Base-by-base conservation (phyloP, 2,329 filamentous ascomycete species). In the Arthrinium puccinioides region DNA sequence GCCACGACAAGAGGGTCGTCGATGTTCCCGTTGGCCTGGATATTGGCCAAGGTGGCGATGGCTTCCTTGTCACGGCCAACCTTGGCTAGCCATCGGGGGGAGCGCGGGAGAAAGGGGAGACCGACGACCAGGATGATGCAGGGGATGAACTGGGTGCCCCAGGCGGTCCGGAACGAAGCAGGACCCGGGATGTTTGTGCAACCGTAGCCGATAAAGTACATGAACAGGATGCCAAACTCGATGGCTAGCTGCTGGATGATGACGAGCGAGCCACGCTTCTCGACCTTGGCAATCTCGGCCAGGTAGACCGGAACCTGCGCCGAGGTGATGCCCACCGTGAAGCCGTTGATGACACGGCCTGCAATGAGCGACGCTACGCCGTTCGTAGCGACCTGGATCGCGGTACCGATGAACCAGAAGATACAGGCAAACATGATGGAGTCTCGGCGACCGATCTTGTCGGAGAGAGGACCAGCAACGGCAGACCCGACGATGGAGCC, bases 231-330 rank as follows among this genome's bases (percentile, higher is more conserved):
- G 44, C 76, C 79, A 70, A 70, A 84, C 45, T 83, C 84, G 43
- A 88, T 87, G 19, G 82, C 79, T 67, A 81, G 82, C 56, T 87
- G 83, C 55, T 87, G 82, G 29, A 76, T 72, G 36, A 81, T 78
- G 13, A 88, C 80, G 23, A 88, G 67, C 29, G 78, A 71, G 13
- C 81, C 82, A 44, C 81, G 72, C 29, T 60, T 67, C 31, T 60
- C 52, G 2, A 72, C 69, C 32, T 74, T 73, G 14, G 80, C 75
- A 21, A 84, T 67, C 53, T 85, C 81, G 16, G 78, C 72, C 16
- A 84, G 72, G 52, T 84, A 84, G 21, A 84, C 78, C 4, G 79
- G 78, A 3, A 82, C 79, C 51, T 82, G 78, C 3, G 78, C 75
- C 25, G 76, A 81, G 43, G 74, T 79, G 52, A 82, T 79, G 47